phyloP scores from a whole-genome alignment of 108 stramenopile genomes.

The Conticribra guillardii region DNA sequence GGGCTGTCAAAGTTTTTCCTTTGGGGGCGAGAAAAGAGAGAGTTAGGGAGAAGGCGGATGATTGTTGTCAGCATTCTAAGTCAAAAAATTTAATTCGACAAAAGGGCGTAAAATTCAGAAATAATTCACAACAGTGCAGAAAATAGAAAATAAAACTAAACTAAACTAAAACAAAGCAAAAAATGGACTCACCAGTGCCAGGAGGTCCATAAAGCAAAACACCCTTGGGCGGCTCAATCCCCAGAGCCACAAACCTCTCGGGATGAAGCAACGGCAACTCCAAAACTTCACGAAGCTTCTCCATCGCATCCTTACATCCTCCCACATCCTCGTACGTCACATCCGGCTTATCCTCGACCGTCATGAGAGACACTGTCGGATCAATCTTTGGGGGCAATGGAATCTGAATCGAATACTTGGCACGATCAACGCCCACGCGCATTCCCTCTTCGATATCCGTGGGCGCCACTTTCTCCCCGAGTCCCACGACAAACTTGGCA shows the following conservation, averaged over 20 bases:
- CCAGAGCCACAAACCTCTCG: slow-evolving; percentile 95
- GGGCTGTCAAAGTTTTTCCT: slow-evolving; percentile 93
- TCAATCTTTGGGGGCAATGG: slow-evolving; percentile 99
- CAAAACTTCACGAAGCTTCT: slow-evolving; percentile 96
- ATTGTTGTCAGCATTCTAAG: no score
- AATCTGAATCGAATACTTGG: slow-evolving; percentile 98
- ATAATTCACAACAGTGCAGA: neutral
- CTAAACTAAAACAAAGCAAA: neutral
- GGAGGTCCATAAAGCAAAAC: slow-evolving; percentile 95
- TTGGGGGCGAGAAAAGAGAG: no score
- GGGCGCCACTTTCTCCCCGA: slow-evolving; percentile 97
- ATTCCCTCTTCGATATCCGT: slow-evolving; percentile 99
- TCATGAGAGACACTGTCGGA: slow-evolving; percentile 98
- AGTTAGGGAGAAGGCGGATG: no score
- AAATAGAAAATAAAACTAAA: neutral
- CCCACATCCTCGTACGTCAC: slow-evolving; percentile 99
- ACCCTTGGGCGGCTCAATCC: slow-evolving; percentile 99
- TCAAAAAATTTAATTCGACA: neutral
- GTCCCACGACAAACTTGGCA: slow-evolving; percentile 98
- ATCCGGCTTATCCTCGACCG: slow-evolving; percentile 99
- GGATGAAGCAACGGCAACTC: slow-evolving; percentile 95
- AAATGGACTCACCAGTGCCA: slow-evolving; percentile 64
- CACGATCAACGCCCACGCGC: slow-evolving; percentile 98
- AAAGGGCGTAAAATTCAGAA: neutral
- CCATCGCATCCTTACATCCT: slow-evolving; percentile 97